phyloP scores from a whole-genome alignment of 2,329 filamentous ascomycete genomes.

The Ophiocordyceps robertsii region DNA sequence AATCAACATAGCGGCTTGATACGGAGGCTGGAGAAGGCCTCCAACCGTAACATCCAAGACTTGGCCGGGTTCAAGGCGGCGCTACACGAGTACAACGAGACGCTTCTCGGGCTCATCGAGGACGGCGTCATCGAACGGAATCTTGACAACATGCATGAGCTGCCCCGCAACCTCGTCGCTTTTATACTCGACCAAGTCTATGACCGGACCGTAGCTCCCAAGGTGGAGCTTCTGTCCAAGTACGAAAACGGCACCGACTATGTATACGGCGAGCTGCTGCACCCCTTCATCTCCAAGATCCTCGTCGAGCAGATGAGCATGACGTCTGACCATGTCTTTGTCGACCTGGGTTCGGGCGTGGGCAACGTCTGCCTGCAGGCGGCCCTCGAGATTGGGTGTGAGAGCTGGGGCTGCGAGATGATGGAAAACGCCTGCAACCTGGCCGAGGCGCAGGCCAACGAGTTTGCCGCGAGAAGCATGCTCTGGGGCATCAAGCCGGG shows the following conservation, averaged over 20 bases:
- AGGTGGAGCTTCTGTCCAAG: conserved; percentile 68
- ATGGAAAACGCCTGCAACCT: conserved; percentile 82
- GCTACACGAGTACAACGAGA: conserved; percentile 64
- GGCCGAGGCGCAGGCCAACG: conserved; percentile 64
- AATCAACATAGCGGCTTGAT: conserved; percentile 62
- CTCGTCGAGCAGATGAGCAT: conserved; percentile 64
- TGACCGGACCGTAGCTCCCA: conserved; percentile 80
- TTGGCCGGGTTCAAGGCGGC: conserved; percentile 57
- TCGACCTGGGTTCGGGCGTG: conserved; percentile 90
- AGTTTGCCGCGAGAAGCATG: conserved; percentile 73
- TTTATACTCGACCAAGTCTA: conserved; percentile 83
- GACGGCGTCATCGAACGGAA: conserved; percentile 61
- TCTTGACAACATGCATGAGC: conserved; percentile 52
- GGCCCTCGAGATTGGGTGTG: conserved; percentile 82
- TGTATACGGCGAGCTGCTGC: conserved; percentile 85
- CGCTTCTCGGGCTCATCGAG: conserved; percentile 49
- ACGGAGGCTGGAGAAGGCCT: conserved; percentile 63
- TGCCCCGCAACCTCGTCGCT: conserved; percentile 61
- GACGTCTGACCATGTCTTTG: conserved; percentile 73
- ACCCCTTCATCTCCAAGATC: conserved; percentile 71
- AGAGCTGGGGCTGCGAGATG: conserved; percentile 93
- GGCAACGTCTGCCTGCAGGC: conserved; percentile 93
- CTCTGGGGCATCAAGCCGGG: conserved; percentile 82
- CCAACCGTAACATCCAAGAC: conserved; percentile 50
- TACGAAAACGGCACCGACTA: conserved; percentile 89